These are phyloP conservation scores for Paxillus involutus DNA, from an alignment of 768 basidiomycete species.

Conservation along the genomic window DNA sequence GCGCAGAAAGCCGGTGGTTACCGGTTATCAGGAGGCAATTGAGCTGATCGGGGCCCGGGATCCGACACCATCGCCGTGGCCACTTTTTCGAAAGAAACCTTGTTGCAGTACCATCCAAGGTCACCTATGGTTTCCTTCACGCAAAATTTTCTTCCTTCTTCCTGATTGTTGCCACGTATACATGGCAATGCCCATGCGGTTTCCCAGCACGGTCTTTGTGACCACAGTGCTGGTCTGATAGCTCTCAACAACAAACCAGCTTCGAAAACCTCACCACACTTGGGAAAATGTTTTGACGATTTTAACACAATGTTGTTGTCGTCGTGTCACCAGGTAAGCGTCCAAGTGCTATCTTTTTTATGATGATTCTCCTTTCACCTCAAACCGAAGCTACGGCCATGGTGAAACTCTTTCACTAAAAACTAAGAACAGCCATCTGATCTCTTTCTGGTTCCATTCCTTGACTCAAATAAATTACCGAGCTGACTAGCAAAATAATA, in stretches of 20 bases:
- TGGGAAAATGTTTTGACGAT: too few relatives aligned
- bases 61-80: too few relatives aligned
- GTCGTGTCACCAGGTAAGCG: neutral
- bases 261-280: too few relatives aligned
- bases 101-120: too few relatives aligned
- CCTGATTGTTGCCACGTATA: too few relatives aligned
- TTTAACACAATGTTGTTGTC: neutral
- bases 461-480: neutral
- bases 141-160: too few relatives aligned
- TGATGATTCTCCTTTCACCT: slow-evolving; percentile 2
- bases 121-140: too few relatives aligned
- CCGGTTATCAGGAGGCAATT: neutral
- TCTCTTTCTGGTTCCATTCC: neutral
- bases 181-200: too few relatives aligned
- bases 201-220: too few relatives aligned
- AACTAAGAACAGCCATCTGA: slow-evolving; percentile 19
- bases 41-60: neutral
- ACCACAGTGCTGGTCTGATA: too few relatives aligned
- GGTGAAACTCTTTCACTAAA: slow-evolving; percentile 10
- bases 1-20: slow-evolving; percentile 1
- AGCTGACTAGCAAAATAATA: neutral
- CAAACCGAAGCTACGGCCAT: slow-evolving; percentile 8
- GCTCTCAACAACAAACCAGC: too few relatives aligned
- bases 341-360: neutral
- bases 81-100: too few relatives aligned